Evolutionary conservation across 306 rosid genomes (phyloP).

Genomic region (Cucumis melo): DNA sequence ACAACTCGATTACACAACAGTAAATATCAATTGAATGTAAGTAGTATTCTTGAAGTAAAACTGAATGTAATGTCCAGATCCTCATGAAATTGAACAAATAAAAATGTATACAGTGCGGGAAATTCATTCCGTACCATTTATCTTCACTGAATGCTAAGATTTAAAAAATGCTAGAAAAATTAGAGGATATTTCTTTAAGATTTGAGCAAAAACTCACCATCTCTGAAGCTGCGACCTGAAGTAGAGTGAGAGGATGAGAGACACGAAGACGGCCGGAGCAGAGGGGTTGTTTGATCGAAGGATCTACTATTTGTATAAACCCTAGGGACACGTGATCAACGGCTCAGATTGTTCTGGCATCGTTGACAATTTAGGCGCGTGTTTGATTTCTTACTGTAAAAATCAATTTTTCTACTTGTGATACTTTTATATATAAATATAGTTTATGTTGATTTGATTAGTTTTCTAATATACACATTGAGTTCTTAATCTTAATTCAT

Average conservation of each 20-base stretch:
- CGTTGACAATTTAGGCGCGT: background rate
- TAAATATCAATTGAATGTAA: background rate
- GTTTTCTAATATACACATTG: too few relatives aligned
- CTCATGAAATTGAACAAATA: background rate
- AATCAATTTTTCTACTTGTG: too few relatives aligned
- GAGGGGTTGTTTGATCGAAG: background rate
- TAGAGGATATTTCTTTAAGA: background rate
- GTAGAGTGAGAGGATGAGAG: background rate
- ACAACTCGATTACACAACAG: background rate
- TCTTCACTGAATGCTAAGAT: background rate
- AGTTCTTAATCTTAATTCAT: too few relatives aligned
- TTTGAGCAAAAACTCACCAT: conserved; percentile 3
- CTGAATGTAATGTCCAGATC: background rate
- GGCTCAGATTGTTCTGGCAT: background rate
- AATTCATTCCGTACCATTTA: background rate
- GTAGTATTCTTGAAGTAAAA: background rate
- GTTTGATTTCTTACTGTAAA: too few relatives aligned
- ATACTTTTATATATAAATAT: too few relatives aligned
- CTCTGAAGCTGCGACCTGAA: background rate
- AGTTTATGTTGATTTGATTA: too few relatives aligned
- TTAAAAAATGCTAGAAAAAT: background rate
- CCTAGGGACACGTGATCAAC: background rate
- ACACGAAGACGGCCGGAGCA: background rate
- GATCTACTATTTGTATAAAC: background rate
- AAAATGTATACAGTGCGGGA: background rate